Conservation (phyloP, 768 basidiomycete species). For the Macrocybe gigantea region DNA sequence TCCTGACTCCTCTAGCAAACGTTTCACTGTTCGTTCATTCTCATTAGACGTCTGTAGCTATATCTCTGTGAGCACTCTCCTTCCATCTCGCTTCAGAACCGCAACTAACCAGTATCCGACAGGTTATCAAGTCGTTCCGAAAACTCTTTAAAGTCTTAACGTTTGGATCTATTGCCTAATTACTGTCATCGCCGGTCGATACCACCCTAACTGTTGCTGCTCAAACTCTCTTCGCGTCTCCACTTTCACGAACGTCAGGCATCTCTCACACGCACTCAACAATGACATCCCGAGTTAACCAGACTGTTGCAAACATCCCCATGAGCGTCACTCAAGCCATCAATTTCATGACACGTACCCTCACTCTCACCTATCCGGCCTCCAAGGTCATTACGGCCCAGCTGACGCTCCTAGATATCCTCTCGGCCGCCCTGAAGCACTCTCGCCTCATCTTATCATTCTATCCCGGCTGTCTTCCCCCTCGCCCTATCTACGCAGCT, state of each 20-base stretch:
- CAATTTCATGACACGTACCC: conserved; percentile 30
- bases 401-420: conserved; percentile 10
- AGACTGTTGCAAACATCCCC: conserved; percentile 11
- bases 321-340: conserved; percentile 25
- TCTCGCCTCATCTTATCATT: conserved; percentile 16
- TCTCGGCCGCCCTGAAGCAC: conserved; percentile 6
- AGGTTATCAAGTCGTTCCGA: no score
- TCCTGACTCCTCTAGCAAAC: no score
- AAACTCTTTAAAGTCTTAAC: no score
- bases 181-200: conserved; percentile 1
- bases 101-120: no score
- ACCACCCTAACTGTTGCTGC: no score
- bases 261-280: background rate
- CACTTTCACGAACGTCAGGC: background rate
- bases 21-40: no score
- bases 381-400: conserved; percentile 15
- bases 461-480: conserved; percentile 16
- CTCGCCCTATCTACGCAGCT: conserved; percentile 28
- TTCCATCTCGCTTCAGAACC: no score
- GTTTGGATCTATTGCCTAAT: background rate
- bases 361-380: conserved; percentile 23
- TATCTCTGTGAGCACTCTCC: no score
- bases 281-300: conserved; percentile 9
- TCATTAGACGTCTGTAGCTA: no score
- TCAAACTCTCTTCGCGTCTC: background rate